Percentiles rank a stretch among this genome's conserved stretches.
These are phyloP conservation scores for Chaetomium cochliodes DNA, from an alignment of 495 filamentous ascomycete genomes.

Conservation along the genomic window DNA sequence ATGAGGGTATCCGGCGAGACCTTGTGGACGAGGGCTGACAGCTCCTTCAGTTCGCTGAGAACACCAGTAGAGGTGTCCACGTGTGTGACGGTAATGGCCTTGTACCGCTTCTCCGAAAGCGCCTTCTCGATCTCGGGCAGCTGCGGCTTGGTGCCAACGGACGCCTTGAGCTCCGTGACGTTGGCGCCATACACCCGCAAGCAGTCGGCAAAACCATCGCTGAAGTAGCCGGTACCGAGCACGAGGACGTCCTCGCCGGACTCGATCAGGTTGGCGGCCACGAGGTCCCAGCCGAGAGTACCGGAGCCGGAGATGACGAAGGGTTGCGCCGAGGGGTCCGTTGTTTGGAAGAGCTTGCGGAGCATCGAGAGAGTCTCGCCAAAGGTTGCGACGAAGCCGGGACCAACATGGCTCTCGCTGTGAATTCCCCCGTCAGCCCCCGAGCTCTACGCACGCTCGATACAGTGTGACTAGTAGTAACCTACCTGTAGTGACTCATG, in stretches of 20 bases:
- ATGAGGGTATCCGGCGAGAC: conserved; percentile 89
- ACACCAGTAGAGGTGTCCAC: conserved; percentile 97
- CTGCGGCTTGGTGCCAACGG: conserved; percentile 85
- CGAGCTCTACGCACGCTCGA: not conserved
- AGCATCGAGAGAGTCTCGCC: conserved; percentile 84
- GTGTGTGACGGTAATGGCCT: conserved; percentile 89
- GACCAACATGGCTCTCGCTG: conserved; percentile 89
- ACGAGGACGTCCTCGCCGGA: conserved; percentile 86
- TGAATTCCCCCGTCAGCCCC: conserved; percentile 14
- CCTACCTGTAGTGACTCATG: conserved; percentile 91
- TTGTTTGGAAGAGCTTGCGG: conserved; percentile 89
- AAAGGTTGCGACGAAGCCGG: conserved; percentile 85
- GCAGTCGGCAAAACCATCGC: conserved; percentile 90
- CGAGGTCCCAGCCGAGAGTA: conserved; percentile 93
- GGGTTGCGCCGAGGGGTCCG: conserved; percentile 76
- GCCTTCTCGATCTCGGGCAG: conserved; percentile 83
- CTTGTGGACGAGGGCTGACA: conserved; percentile 76
- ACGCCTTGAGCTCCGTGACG: conserved; percentile 82
- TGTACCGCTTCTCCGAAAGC: conserved; percentile 84
- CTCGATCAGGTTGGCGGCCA: conserved; percentile 87
- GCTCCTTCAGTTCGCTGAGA: conserved; percentile 78
- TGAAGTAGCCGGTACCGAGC: conserved; percentile 95
- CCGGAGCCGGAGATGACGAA: conserved; percentile 93
- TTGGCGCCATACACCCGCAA: conserved; percentile 86
- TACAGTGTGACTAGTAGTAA: not conserved